These are phyloP conservation scores for Mycena polygramma DNA, from an alignment of 768 basidiomycete genomes.

Conservation along the genomic window DNA sequence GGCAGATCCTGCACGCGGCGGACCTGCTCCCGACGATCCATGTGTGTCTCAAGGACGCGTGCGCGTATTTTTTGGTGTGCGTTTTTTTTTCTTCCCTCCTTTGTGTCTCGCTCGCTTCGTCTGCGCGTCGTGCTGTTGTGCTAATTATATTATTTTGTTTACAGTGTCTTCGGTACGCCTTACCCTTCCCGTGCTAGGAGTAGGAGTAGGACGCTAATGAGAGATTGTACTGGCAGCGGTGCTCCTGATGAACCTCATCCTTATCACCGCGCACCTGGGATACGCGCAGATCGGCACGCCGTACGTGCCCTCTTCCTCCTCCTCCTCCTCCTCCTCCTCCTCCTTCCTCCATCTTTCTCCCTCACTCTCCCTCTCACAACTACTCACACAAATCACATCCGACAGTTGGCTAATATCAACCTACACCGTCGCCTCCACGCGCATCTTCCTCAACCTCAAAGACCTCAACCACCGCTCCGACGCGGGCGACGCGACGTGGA, in stretches of 20 bases:
- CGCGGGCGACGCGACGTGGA: conserved; percentile 12
- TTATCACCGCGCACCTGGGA: conserved; percentile 11
- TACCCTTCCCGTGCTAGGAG: background rate
- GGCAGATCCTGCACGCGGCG: conserved; percentile 3
- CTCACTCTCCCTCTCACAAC: no score
- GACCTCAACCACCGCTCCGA: background rate
- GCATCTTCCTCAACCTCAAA: conserved; percentile 25
- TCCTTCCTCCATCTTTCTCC: no score
- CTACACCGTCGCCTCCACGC: conserved; percentile 22
- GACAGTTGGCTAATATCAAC: conserved; percentile 26
- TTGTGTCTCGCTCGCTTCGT: background rate
- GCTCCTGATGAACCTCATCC: conserved; percentile 26
- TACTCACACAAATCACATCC: no score
- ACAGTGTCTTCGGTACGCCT: conserved; percentile 12
- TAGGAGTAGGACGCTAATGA: no score
- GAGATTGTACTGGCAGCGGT: background rate
- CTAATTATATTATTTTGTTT: background rate
- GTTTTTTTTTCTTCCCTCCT: background rate
- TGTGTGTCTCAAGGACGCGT: conserved; percentile 21
- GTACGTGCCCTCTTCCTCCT: background rate
- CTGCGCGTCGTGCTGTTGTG: no score
- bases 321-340: background rate
- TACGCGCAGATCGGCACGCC: conserved; percentile 25
- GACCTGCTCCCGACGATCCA: conserved; percentile 21
- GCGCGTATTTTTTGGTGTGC: conserved; percentile 19